Conservation (phyloP, 192 early-diverging fungal species). For the Dissophora ornata region DNA sequence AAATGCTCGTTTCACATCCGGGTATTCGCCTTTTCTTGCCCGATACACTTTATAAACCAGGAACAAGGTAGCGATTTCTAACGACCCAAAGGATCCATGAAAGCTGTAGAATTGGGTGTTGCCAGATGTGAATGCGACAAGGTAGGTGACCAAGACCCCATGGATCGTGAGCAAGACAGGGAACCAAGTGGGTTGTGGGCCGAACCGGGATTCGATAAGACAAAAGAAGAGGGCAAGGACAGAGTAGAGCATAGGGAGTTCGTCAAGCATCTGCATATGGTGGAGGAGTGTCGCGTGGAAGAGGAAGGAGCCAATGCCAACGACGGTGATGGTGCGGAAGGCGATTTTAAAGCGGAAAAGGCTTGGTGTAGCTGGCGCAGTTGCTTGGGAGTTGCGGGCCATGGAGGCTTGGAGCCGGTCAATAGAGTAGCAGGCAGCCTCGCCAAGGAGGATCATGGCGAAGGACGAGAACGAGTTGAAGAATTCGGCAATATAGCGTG, state of each 20-base stretch:
- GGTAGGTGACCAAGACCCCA: conserved; percentile 50
- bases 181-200: conserved; percentile 58
- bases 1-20: conserved; percentile 47
- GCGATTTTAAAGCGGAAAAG: conserved; percentile 62
- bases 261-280: conserved; percentile 76
- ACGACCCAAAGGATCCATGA: conserved; percentile 33
- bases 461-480: conserved; percentile 76
- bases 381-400: not conserved
- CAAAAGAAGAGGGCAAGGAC: conserved; percentile 52
- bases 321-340: conserved; percentile 69
- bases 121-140: conserved; percentile 40
- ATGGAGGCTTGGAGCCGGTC: conserved; percentile 28
- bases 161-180: conserved; percentile 59
- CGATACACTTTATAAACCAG: conserved; percentile 43
- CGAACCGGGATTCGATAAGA: conserved; percentile 53
- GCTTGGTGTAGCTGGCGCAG: conserved; percentile 25
- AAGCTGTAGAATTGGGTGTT: conserved; percentile 39
- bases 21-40: conserved; percentile 27
- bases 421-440: conserved; percentile 56
- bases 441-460: conserved; percentile 71
- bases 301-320: conserved; percentile 82
- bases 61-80: conserved; percentile 29
- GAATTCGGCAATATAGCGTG: conserved; percentile 68
- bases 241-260: conserved; percentile 58
- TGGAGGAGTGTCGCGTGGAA: conserved; percentile 83